Evolutionary conservation across 176 grass and related monocot genomes (phyloP).

Genomic region (Lolium multiflorum): DNA sequence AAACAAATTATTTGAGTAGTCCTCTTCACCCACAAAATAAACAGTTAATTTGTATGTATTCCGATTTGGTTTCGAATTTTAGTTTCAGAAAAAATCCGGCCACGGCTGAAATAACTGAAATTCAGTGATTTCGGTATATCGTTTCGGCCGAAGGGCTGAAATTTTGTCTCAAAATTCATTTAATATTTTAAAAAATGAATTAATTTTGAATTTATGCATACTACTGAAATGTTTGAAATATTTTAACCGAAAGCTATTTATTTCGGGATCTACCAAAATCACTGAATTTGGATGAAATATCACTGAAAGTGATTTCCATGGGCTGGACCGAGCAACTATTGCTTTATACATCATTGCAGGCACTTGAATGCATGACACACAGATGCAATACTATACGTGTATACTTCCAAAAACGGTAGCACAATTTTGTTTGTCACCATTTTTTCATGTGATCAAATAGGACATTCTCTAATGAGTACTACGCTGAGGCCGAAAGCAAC

Average conservation of each 20-base stretch:
- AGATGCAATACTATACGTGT: constrained; percentile 22
- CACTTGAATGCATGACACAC: not conserved
- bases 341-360: not conserved
- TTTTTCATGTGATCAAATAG: constrained; percentile 8
- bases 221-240: too few species aligned
- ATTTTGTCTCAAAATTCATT: too few species aligned
- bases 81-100: too few species aligned
- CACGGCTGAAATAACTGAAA: too few species aligned
- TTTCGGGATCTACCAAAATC: too few species aligned
- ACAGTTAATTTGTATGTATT: not conserved
- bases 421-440: not conserved
- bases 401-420: constrained; percentile 29
- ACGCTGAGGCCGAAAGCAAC: constrained; percentile 26
- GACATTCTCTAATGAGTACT: constrained; percentile 14
- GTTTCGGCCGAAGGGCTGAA: too few species aligned
- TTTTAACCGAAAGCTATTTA: too few species aligned
- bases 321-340: not conserved
- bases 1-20: not conserved
- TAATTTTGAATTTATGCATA: too few species aligned
- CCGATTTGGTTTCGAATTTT: not conserved
- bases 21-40: not conserved
- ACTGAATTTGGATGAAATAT: too few species aligned
- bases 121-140: too few species aligned
- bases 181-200: too few species aligned
- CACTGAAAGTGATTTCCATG: too few species aligned